phyloP scores from a whole-genome alignment of 2,329 filamentous ascomycete species.

The Nemania sp. region DNA sequence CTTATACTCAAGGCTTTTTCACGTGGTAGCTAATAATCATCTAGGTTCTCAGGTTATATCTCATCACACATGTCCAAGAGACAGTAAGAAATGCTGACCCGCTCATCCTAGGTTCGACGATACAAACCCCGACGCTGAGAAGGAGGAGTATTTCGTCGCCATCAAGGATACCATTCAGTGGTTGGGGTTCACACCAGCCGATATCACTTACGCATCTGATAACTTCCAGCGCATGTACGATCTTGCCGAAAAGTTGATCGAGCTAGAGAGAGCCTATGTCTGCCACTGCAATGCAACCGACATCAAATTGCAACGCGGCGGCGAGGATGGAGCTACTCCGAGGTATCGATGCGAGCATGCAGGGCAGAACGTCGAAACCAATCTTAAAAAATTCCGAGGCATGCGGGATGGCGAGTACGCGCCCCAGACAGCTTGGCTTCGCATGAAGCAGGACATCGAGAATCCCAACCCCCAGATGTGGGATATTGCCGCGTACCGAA shows the following conservation, averaged over 20 bases:
- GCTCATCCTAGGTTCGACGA: slow-evolving; percentile 74
- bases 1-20: not conserved
- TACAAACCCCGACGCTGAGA: slow-evolving; percentile 91
- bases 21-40: not conserved
- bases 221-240: slow-evolving; percentile 89
- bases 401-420: not conserved
- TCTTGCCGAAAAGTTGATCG: slow-evolving; percentile 82
- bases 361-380: not conserved
- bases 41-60: not conserved
- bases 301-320: not conserved
- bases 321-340: not conserved
- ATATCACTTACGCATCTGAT: slow-evolving; percentile 86
- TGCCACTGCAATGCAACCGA: slow-evolving; percentile 71
- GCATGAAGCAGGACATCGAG: not conserved
- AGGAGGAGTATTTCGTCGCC: slow-evolving; percentile 85
- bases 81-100: not conserved
- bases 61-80: not conserved
- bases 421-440: not conserved
- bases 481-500: not conserved
- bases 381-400: not conserved
- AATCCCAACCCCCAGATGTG: not conserved
- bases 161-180: slow-evolving; percentile 87
- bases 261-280: slow-evolving; percentile 73
- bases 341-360: not conserved
- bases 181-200: slow-evolving; percentile 79